phyloP scores from a whole-genome alignment of 176 grass and related monocot species.

The Phragmites australis region DNA sequence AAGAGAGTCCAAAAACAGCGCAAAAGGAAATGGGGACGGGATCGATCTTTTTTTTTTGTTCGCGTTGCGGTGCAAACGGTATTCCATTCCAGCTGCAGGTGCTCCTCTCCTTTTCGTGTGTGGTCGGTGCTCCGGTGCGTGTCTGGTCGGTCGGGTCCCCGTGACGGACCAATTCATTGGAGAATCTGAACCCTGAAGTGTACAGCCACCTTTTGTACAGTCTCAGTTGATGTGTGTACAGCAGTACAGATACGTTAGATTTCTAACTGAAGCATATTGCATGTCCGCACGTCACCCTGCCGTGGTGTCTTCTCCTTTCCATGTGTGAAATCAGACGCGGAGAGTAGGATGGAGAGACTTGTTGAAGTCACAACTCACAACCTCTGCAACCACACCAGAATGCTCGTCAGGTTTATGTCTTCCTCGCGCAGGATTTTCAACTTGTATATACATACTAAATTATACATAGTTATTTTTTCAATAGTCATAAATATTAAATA shows the following conservation, averaged over 20 bases:
- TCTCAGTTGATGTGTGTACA: background rate
- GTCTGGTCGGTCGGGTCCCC: background rate
- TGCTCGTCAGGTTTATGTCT: too few species aligned
- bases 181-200: constrained; percentile 18
- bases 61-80: background rate
- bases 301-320: background rate
- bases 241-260: constrained; percentile 6
- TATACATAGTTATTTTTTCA: too few species aligned
- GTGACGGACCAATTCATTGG: constrained; percentile 3
- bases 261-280: constrained; percentile 19
- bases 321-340: too few species aligned
- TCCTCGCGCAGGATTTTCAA: too few species aligned
- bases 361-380: too few species aligned
- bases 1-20: background rate
- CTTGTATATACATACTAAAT: too few species aligned
- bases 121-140: constrained; percentile 5
- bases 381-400: too few species aligned
- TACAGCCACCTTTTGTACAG: background rate
- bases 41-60: background rate
- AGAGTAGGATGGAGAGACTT: too few species aligned
- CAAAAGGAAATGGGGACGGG: constrained; percentile 11
- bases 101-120: constrained; percentile 3
- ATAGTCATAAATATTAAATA: too few species aligned
- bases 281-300: background rate
- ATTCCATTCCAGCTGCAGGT: background rate